These are phyloP conservation scores for Suhomyces canberraensis DNA, from an alignment of 805 yeast genomes.

Conservation along the genomic window DNA sequence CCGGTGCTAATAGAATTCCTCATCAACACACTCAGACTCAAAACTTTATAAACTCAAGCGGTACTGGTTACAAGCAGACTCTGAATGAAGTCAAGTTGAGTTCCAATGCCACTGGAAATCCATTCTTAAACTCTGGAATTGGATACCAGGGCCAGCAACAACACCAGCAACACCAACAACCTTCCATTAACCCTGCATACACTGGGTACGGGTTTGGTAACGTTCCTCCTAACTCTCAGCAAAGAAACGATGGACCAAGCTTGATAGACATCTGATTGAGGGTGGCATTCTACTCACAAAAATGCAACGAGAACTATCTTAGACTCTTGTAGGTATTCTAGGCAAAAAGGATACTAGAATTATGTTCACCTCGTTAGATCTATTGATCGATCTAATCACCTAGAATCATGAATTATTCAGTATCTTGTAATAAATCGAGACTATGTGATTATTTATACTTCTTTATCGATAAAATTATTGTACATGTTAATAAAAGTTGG, in stretches of 20 bases:
- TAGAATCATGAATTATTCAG: too few species aligned
- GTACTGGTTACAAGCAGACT: slow-evolving; percentile 70
- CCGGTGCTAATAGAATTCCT: slow-evolving; percentile 80
- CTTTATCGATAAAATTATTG: too few species aligned
- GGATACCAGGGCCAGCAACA: slow-evolving; percentile 26
- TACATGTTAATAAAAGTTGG: too few species aligned
- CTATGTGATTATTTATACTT: too few species aligned
- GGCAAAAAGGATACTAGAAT: too few species aligned
- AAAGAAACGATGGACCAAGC: slow-evolving; percentile 40
- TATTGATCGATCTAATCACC: too few species aligned
- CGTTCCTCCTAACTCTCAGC: slow-evolving; percentile 40
- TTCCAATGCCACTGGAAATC: slow-evolving; percentile 49
- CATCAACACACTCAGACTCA: slow-evolving; percentile 87
- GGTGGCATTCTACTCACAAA: too few species aligned
- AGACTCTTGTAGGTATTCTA: too few species aligned
- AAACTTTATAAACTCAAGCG: slow-evolving; percentile 80
- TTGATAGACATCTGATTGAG: slow-evolving; percentile 47
- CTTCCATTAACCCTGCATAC: slow-evolving; percentile 68
- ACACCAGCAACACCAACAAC: slow-evolving; percentile 17
- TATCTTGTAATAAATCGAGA: too few species aligned
- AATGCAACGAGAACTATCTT: too few species aligned
- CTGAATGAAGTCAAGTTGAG: slow-evolving; percentile 30
- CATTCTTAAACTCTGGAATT: slow-evolving; percentile 63
- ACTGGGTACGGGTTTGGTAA: slow-evolving; percentile 97
- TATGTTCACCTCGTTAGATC: too few species aligned